These are phyloP conservation scores for Cyamopsis tetragonoloba DNA, from an alignment of 306 rosid species.

Conservation along the genomic window DNA sequence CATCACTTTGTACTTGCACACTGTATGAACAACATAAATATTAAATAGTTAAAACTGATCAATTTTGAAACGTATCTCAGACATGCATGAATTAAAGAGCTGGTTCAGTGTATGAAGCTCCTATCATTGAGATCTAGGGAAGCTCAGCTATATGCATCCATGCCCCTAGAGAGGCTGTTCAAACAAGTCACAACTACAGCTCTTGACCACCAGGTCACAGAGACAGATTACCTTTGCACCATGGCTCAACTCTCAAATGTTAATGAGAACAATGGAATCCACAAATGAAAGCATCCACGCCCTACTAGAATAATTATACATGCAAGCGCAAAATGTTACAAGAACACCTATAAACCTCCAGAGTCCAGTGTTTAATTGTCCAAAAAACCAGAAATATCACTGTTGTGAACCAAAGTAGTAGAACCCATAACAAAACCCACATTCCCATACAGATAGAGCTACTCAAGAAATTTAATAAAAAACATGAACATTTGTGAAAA, in stretches of 20 bases:
- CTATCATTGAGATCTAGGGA: neutral
- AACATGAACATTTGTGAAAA: neutral
- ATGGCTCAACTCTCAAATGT: neutral
- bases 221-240: neutral
- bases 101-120: neutral
- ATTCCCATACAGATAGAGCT: constrained; percentile 1
- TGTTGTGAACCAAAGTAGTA: neutral
- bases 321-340: neutral
- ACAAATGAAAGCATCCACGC: neutral
- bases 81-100: neutral
- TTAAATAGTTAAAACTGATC: neutral
- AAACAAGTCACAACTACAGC: neutral
- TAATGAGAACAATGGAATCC: neutral
- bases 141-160: neutral
- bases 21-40: no score
- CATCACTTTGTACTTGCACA: neutral
- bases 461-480: neutral
- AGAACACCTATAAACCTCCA: neutral
- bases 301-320: neutral
- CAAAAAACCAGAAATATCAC: neutral
- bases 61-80: neutral
- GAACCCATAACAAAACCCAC: neutral
- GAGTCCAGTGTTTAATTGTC: neutral
- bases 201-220: neutral
- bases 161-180: neutral